Evolutionary conservation across 148 eudicot species (phyloP).

Genomic region (Rhododendron mucronatum): DNA sequence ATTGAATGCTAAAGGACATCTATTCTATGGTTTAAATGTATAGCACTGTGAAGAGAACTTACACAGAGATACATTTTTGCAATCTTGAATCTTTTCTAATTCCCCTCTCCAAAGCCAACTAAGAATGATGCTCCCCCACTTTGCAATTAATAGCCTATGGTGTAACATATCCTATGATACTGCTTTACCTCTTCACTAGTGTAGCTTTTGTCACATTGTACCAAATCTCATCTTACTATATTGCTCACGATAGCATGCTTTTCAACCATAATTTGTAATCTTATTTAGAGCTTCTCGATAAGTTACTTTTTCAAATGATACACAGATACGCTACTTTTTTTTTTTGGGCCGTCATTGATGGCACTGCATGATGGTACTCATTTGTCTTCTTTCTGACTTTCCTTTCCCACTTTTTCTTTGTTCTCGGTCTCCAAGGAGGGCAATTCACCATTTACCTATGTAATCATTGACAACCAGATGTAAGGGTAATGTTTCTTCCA

Average conservation of each 20-base stretch:
- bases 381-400: too few species aligned
- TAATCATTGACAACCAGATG: constrained; percentile 88
- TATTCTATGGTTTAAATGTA: too few species aligned
- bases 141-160: neutral
- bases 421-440: constrained; percentile 84
- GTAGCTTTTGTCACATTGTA: too few species aligned
- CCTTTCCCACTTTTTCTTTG: constrained; percentile 14
- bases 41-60: neutral
- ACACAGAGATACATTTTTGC: neutral
- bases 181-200: neutral
- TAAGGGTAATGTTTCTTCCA: constrained; percentile 23
- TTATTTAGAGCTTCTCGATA: too few species aligned
- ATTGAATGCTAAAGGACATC: neutral
- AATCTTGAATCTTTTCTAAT: neutral
- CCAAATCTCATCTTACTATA: too few species aligned
- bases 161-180: neutral
- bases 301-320: neutral
- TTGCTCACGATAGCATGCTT: too few species aligned
- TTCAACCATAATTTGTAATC: too few species aligned
- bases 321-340: too few species aligned
- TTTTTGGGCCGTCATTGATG: neutral
- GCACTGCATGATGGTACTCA: neutral
- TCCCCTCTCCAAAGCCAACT: neutral
- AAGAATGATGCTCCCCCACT: neutral
- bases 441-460: constrained; percentile 85